Conservation (phyloP, 2,329 filamentous ascomycete genomes). For the Diaporthe sp. region DNA sequence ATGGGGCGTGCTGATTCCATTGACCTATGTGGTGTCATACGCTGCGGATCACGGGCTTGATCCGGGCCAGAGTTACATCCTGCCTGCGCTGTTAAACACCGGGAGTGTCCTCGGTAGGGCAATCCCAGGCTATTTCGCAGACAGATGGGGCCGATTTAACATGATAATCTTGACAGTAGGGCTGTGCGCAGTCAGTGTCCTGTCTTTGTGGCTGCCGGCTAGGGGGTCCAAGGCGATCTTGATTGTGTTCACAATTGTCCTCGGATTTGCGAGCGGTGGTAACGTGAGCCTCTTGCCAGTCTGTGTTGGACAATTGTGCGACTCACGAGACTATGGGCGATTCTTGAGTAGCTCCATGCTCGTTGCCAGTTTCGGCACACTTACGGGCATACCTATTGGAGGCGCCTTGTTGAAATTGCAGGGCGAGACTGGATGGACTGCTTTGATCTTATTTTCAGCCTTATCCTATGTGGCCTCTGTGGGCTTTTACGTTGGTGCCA, state of each 20-base stretch:
- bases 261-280: conserved; percentile 82
- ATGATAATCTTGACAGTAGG: conserved; percentile 76
- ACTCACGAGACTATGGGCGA: conserved; percentile 78
- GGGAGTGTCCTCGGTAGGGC: conserved; percentile 81
- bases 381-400: conserved; percentile 58
- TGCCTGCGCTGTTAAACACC: conserved; percentile 84
- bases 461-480: conserved; percentile 46
- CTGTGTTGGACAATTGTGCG: conserved; percentile 83
- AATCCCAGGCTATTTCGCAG: conserved; percentile 79
- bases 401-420: conserved; percentile 49
- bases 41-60: conserved; percentile 69
- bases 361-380: conserved; percentile 77
- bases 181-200: conserved; percentile 61
- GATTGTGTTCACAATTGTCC: conserved; percentile 75
- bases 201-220: conserved; percentile 77
- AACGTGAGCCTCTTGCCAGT: conserved; percentile 84
- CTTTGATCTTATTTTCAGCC: conserved; percentile 51
- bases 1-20: conserved; percentile 76
- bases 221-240: conserved; percentile 63
- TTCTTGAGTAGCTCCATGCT: conserved; percentile 88
- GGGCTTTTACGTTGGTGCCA: conserved; percentile 44
- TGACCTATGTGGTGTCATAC: conserved; percentile 81
- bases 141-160: conserved; percentile 83
- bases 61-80: conserved; percentile 72
- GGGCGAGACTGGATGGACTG: conserved; percentile 46